These are phyloP conservation scores for Auriculariales sp. DNA, from an alignment of 768 basidiomycete species.

Conservation along the genomic window DNA sequence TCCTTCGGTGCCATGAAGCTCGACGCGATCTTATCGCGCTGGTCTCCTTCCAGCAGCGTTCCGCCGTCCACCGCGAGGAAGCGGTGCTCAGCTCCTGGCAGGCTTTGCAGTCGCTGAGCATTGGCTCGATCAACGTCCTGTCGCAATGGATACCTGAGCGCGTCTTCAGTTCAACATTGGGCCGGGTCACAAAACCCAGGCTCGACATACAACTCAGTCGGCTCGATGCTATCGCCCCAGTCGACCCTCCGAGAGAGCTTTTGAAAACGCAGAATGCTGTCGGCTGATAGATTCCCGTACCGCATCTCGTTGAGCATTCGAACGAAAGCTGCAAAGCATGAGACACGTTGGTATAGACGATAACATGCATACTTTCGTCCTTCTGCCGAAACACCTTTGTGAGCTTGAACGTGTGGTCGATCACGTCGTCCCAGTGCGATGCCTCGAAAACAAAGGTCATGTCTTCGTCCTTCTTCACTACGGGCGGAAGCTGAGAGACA, in stretches of 20 bases:
- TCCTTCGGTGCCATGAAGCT: slow-evolving; percentile 81
- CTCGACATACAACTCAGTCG: slow-evolving; percentile 72
- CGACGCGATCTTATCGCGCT: slow-evolving; percentile 62
- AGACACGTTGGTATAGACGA: not conserved
- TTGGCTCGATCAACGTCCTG: slow-evolving; percentile 89
- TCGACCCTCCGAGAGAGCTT: slow-evolving; percentile 51
- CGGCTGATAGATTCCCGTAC: slow-evolving; percentile 53
- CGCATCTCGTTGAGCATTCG: slow-evolving; percentile 99
- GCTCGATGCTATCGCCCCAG: slow-evolving; percentile 69
- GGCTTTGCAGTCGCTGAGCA: slow-evolving; percentile 40
- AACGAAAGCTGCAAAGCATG: slow-evolving; percentile 57
- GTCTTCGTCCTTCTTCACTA: slow-evolving; percentile 39
- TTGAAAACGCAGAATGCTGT: slow-evolving; percentile 59
- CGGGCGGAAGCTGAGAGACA: slow-evolving; percentile 72
- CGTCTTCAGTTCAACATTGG: not conserved
- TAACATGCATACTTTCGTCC: slow-evolving; percentile 48
- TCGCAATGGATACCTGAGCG: slow-evolving; percentile 75
- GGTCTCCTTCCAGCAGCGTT: slow-evolving; percentile 29
- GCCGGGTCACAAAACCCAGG: slow-evolving; percentile 1
- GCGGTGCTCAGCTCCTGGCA: slow-evolving; percentile 36
- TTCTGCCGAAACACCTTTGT: slow-evolving; percentile 92
- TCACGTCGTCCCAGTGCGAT: slow-evolving; percentile 51
- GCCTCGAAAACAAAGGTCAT: slow-evolving; percentile 93
- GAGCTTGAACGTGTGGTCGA: slow-evolving; percentile 78
- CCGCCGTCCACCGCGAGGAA: slow-evolving; percentile 58